Percentiles rank a stretch among this genome's conserved stretches.
Evolutionary conservation across 192 early-diverging fungal species (phyloP).

Genomic region (Umbelopsis vinacea): DNA sequence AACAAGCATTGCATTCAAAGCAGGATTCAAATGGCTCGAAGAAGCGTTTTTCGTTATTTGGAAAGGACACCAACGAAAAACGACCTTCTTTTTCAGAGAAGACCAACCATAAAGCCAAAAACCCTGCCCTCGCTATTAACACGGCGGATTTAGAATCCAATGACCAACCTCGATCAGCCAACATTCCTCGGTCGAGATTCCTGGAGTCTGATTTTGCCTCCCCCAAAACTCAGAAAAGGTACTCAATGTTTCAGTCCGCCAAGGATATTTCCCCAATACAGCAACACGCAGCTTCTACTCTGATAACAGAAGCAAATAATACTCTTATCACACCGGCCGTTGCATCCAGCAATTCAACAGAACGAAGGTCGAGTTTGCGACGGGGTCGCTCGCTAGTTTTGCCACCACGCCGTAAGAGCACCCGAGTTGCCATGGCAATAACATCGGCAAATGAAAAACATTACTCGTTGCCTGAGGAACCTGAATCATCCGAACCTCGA

Average conservation of each 20-base stretch:
- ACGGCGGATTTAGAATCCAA: background rate
- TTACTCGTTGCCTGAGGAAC: background rate
- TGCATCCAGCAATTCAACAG: background rate
- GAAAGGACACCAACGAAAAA: conserved; percentile 3
- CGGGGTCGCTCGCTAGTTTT: conserved; percentile 5
- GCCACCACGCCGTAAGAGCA: conserved; percentile 15
- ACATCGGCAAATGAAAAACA: conserved; percentile 19
- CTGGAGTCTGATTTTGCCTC: background rate
- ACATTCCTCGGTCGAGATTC: background rate
- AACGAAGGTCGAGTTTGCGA: conserved; percentile 1
- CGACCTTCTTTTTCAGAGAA: background rate
- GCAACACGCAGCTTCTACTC: background rate
- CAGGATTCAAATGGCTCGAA: background rate
- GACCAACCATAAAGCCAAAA: background rate
- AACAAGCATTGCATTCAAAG: conserved; percentile 17
- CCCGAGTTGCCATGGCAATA: conserved; percentile 7
- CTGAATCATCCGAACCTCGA: conserved; percentile 1
- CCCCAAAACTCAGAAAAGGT: conserved; percentile 3
- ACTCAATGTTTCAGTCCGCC: conserved; percentile 21
- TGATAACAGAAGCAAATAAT: conserved; percentile 7
- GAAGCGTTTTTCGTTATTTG: conserved; percentile 1
- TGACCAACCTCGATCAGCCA: conserved; percentile 8
- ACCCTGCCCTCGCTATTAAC: background rate
- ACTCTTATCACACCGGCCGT: background rate
- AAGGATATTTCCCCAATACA: conserved; percentile 18